Percentiles rank a stretch among this genome's conserved stretches.
phyloP scores from a whole-genome alignment of 73 alveolate genomes.

The Uronychia binucleata region DNA sequence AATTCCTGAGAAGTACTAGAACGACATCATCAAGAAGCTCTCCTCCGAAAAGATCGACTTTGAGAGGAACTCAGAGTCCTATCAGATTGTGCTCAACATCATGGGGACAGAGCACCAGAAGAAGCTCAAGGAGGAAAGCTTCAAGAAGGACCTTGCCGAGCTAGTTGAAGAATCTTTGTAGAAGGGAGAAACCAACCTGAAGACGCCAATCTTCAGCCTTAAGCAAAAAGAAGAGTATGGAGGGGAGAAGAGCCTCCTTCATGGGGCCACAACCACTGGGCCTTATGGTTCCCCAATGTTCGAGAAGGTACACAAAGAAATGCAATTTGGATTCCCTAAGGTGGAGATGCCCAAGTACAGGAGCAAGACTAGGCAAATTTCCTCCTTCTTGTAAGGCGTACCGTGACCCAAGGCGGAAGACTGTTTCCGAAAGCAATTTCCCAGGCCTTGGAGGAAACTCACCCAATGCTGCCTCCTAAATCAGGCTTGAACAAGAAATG shows the following conservation, averaged over 20 bases:
- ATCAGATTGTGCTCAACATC: background rate
- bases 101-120: background rate
- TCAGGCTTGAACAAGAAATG: too few relatives aligned
- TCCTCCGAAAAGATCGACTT: background rate
- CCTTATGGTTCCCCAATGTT: background rate
- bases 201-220: too few relatives aligned
- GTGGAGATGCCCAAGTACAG: background rate
- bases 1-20: background rate
- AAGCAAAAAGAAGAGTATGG: background rate
- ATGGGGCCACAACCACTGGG: background rate
- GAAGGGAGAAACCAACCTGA: too few relatives aligned
- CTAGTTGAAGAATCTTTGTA: too few relatives aligned
- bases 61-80: background rate
- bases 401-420: background rate
- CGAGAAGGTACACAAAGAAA: background rate
- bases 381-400: background rate
- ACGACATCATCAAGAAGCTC: background rate
- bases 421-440: background rate
- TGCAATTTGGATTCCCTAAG: background rate
- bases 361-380: background rate
- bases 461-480: background rate
- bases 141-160: background rate
- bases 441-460: background rate
- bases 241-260: background rate
- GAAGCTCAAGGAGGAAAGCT: too few relatives aligned